Evolutionary conservation across 2,329 filamentous ascomycete genomes (phyloP).

Genomic region (Ceratocystis papillata): DNA sequence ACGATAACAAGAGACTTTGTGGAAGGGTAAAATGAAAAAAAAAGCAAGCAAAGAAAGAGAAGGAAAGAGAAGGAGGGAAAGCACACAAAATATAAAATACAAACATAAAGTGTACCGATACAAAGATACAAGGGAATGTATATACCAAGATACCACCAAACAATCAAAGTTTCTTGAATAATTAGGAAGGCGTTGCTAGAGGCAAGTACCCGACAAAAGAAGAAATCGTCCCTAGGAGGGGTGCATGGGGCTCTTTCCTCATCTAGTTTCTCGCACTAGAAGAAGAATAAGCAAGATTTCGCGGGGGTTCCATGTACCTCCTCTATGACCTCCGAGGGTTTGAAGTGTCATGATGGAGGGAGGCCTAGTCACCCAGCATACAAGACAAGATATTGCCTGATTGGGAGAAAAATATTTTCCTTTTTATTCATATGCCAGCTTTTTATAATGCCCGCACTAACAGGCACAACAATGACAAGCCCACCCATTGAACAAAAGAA

Average conservation of each 20-base stretch:
- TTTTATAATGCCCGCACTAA: background rate
- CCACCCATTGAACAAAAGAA: background rate
- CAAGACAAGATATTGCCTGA: background rate
- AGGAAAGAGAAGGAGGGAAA: background rate
- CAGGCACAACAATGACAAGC: background rate
- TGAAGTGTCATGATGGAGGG: background rate
- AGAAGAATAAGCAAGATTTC: constrained; percentile 1
- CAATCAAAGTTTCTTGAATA: background rate
- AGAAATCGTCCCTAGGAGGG: constrained; percentile 4
- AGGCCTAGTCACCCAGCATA: background rate
- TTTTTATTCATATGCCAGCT: background rate
- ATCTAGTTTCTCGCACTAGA: background rate
- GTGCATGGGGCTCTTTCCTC: background rate
- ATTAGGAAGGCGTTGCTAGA: background rate
- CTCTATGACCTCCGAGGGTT: background rate
- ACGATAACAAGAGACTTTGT: background rate
- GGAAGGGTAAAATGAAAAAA: background rate
- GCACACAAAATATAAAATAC: background rate
- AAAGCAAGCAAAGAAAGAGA: constrained; percentile 20
- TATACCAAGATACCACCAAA: background rate
- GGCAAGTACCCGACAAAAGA: constrained; percentile 8
- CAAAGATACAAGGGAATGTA: background rate
- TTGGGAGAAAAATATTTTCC: background rate
- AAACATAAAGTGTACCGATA: background rate
- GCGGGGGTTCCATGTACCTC: background rate